Percentiles rank a stretch among this genome's conserved stretches.
Evolutionary conservation across 2,329 filamentous ascomycete genomes (phyloP).

Genomic region (Tolypocladium tropicale): DNA sequence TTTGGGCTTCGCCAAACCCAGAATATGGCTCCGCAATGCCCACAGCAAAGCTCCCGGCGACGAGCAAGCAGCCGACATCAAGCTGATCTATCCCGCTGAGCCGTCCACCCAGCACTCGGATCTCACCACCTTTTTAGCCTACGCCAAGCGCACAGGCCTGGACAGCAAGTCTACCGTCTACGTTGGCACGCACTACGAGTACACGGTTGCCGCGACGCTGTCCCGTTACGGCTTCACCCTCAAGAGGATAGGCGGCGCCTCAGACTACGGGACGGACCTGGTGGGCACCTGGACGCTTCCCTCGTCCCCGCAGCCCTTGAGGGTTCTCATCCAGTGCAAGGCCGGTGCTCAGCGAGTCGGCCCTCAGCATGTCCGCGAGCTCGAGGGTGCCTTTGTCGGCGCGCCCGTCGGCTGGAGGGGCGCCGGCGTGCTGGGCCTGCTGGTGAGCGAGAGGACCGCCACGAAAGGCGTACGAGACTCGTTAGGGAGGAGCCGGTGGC

Average conservation of each 20-base stretch:
- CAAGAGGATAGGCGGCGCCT: constrained; percentile 52
- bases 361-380: constrained; percentile 58
- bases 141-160: constrained; percentile 48
- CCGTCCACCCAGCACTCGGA: constrained; percentile 47
- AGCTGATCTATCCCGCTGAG: constrained; percentile 31
- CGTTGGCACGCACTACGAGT: constrained; percentile 69
- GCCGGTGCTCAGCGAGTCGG: constrained; percentile 38
- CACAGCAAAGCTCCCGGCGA: not conserved
- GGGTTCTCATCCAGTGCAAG: constrained; percentile 60
- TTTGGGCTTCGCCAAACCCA: too few relatives aligned
- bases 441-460: constrained; percentile 59
- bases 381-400: constrained; percentile 67
- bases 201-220: constrained; percentile 49
- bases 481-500: constrained; percentile 54
- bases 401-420: constrained; percentile 66
- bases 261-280: constrained; percentile 65
- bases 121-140: constrained; percentile 52
- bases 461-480: constrained; percentile 72
- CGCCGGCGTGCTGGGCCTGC: constrained; percentile 53
- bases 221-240: constrained; percentile 53
- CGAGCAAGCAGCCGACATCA: not conserved
- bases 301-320: constrained; percentile 23
- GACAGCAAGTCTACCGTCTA: constrained; percentile 49
- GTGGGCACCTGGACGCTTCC: constrained; percentile 58
- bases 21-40: not conserved